Base-by-base conservation (phyloP, 2,329 filamentous ascomycete genomes). In the Coniochaeta sp. region DNA sequence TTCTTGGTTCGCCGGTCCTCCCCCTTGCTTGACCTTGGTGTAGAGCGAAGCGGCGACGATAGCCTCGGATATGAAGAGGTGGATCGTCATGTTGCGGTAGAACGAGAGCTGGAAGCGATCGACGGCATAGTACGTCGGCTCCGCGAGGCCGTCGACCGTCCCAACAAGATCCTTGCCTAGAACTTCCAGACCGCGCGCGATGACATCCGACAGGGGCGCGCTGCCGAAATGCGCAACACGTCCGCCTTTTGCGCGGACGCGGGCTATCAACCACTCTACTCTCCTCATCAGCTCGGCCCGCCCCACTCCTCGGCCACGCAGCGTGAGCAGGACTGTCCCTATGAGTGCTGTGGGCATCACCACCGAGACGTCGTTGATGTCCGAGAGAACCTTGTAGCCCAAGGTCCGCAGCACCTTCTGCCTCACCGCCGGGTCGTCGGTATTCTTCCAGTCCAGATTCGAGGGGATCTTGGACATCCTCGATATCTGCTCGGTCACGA, bases 51-150 rank as follows among this genome's bases (percentile, higher is more conserved):
- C 91, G 63, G 91, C 95, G 24, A 98, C 91, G 5, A 99, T 80
- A 0, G 93, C 90, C 71, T 98, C 93, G 1, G 91, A 89, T 61
- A 99, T 95, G 73, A 99, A 99, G 6, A 99, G 83, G 71, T 99
- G 95, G 63, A 99, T 99, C 0, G 93, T 97, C 95, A 98, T 98
- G 74, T 99, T 99, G 58, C 95, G 88, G 76, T 99, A 99, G 74
- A 99, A 99, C 0, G 92, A 96, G 11, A 99, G 83, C 71, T 99
- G 95, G 78, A 99, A 99, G 59, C 92, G 85, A 72, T 99, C 95
- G 43, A 97, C 92, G 5, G 95, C 95, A 68, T 91, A 96, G 74
- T 91, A 98, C 0, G 95, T 98, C 19, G 91, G 90, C 71, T 99
- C 95, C 0, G 90, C 89, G 6, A 99, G 77, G 0, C 88, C 91